Percentiles rank a stretch among this genome's conserved stretches.
Evolutionary conservation across 1,139 yeast species (phyloP).

Genomic region (Pichia sp.): DNA sequence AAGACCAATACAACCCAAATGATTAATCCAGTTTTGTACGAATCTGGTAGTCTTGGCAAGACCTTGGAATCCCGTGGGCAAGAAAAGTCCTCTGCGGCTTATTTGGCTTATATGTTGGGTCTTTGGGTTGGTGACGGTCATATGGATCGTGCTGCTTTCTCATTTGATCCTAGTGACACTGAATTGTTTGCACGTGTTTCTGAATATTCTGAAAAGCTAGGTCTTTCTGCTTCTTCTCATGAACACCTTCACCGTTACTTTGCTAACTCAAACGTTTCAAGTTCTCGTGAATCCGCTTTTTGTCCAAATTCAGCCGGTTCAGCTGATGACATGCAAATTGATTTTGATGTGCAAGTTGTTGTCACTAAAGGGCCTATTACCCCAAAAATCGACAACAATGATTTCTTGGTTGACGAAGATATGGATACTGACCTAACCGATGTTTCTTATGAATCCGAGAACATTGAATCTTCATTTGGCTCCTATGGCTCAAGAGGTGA

Average conservation of each 20-base stretch:
- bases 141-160: slow-evolving; percentile 24
- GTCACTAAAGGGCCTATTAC: background rate
- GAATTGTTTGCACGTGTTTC: slow-evolving; percentile 23
- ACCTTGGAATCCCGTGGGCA: background rate
- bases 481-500: slow-evolving; percentile 1
- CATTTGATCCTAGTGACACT: slow-evolving; percentile 29
- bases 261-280: background rate
- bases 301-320: background rate
- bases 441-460: background rate
- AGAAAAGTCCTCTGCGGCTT: background rate
- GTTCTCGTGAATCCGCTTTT: background rate
- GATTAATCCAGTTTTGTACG: slow-evolving; percentile 35
- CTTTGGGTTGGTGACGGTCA: slow-evolving; percentile 30
- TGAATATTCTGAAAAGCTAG: slow-evolving; percentile 27
- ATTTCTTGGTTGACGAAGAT: background rate
- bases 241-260: background rate
- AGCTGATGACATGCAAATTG: slow-evolving; percentile 11
- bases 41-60: slow-evolving; percentile 22
- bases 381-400: background rate
- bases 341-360: slow-evolving; percentile 2
- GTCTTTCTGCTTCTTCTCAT: slow-evolving; percentile 9
- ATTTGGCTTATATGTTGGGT: slow-evolving; percentile 36
- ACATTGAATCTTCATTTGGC: background rate
- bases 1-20: slow-evolving; percentile 33
- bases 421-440: background rate